phyloP scores from a whole-genome alignment of 768 basidiomycete genomes.

The Pleurotus tuoliensis region DNA sequence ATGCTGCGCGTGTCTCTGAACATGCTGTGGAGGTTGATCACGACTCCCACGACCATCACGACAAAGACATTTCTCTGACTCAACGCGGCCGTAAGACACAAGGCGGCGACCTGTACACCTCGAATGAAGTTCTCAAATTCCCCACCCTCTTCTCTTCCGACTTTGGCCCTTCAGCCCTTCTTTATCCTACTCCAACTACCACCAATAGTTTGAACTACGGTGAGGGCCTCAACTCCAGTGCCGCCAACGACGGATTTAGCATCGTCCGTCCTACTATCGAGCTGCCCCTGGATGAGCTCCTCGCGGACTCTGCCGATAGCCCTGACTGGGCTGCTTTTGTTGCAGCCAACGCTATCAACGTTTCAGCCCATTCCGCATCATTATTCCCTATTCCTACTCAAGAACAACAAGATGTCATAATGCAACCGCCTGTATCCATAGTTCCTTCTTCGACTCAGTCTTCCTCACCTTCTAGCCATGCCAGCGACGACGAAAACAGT shows the following conservation, averaged over 20 bases:
- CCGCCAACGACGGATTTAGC: conserved; percentile 48
- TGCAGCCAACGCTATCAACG: conserved; percentile 11
- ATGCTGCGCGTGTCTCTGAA: conserved; percentile 27
- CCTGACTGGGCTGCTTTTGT: conserved; percentile 6
- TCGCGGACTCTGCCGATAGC: conserved; percentile 28
- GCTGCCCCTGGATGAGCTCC: conserved; percentile 79
- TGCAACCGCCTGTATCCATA: conserved; percentile 13
- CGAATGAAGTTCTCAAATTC: conserved; percentile 52
- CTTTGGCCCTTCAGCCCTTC: conserved; percentile 75
- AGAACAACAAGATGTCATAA: conserved; percentile 15
- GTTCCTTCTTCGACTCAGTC: conserved; percentile 10
- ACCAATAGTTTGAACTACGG: conserved; percentile 73
- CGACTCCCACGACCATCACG: conserved; percentile 24
- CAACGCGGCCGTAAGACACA: conserved; percentile 27
- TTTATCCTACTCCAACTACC: conserved; percentile 64
- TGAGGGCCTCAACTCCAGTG: conserved; percentile 56
- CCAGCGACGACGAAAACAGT: conserved; percentile 25
- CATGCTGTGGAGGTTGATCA: conserved; percentile 20
- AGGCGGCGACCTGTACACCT: conserved; percentile 13
- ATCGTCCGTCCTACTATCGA: conserved; percentile 80
- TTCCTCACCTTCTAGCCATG: conserved; percentile 11
- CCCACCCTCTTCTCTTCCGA: conserved; percentile 70
- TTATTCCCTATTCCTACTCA: conserved; percentile 17
- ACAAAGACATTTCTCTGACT: conserved; percentile 34
- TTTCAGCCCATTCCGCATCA: conserved; percentile 13